Conservation (phyloP, 768 basidiomycete genomes). For the Trametes maxima region DNA sequence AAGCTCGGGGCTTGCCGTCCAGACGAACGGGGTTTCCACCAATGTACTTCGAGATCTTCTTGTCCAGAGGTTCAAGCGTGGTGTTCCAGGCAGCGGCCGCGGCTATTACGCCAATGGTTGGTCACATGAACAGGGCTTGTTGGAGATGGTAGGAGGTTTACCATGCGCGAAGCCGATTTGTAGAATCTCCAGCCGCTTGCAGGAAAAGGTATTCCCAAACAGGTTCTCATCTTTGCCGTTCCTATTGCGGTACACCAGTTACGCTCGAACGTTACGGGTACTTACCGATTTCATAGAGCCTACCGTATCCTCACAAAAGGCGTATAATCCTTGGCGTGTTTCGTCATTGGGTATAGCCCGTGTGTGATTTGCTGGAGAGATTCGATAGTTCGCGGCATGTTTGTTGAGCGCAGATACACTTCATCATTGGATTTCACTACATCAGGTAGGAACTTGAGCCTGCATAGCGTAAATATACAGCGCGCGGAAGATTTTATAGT, state of each 20-base stretch:
- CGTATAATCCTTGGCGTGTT: slow-evolving; percentile 45
- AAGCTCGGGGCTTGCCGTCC: slow-evolving; percentile 75
- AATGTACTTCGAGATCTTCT: slow-evolving; percentile 67
- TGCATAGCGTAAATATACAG: slow-evolving; percentile 28
- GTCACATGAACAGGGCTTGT: background rate
- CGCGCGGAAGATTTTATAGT: background rate
- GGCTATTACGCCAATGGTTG: slow-evolving; percentile 39
- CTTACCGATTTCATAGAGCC: slow-evolving; percentile 9
- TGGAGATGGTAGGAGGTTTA: slow-evolving; percentile 28
- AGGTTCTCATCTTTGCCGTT: slow-evolving; percentile 74
- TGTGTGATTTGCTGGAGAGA: slow-evolving; percentile 73
- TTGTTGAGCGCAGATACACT: slow-evolving; percentile 75
- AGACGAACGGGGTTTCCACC: slow-evolving; percentile 69
- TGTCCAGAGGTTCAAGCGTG: slow-evolving; percentile 61
- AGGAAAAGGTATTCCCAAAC: slow-evolving; percentile 66
- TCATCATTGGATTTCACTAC: slow-evolving; percentile 43
- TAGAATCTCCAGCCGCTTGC: slow-evolving; percentile 65
- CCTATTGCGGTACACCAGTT: slow-evolving; percentile 36
- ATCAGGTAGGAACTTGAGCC: slow-evolving; percentile 68
- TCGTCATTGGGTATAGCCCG: slow-evolving; percentile 65
- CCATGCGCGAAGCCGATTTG: slow-evolving; percentile 67
- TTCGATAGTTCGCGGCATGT: slow-evolving; percentile 77
- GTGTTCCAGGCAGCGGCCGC: slow-evolving; percentile 68
- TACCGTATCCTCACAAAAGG: slow-evolving; percentile 63
- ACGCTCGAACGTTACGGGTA: background rate